Evolutionary conservation across 345 rosid species (phyloP), one percentile per base, ranked within the genome.

Genomic region (Salix caprea): DNA sequence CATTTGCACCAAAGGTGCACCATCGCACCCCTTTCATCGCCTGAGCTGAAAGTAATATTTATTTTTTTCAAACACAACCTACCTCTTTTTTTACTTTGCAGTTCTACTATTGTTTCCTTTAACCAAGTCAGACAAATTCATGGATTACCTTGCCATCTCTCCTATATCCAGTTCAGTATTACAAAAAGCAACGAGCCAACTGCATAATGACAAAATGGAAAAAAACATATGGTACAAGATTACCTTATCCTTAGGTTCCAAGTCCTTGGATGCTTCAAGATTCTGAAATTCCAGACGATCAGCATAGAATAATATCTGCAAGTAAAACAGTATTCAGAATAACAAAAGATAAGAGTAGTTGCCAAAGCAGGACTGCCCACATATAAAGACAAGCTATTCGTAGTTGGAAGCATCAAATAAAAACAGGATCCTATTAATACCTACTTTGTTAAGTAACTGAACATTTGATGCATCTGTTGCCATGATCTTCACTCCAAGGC

Each of bases 391-490:
- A 26, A 39, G 54, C 13, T 40, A 5, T 2, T 44, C 26, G 15
- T n/a, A 61, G 74, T 66, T 75, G 48, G 34, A n/a, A 30, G 44
- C 13, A 10, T 15, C 54, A 67, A 5, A 40, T 15, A 37, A 34
- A 18, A 32, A 46, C 58, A 72, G 16, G 21, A 67, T 60, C 65
- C 65, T 44, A 37, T 70, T 52, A 48, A 54, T 37, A 46, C 73
- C 58, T 58, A 88, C 97, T 90, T 94, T 94, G 83, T 87, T 89
- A 61, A 88, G 91, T 66, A 92, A 87, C 62, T 85, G 87, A 84
- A 89, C 82, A 74, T 94, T 94, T 50, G 89, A 86, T 78, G 94
- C 88, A 86, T 94, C 91, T 61, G 97, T 85, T 76, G 97, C 97
- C 87, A 90, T 84, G 78, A 92, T 81, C 82, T 88, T 91, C 30